Base-by-base conservation (phyloP, 1,284 basidiomycete genomes). In the Melampsora occidentalis region DNA sequence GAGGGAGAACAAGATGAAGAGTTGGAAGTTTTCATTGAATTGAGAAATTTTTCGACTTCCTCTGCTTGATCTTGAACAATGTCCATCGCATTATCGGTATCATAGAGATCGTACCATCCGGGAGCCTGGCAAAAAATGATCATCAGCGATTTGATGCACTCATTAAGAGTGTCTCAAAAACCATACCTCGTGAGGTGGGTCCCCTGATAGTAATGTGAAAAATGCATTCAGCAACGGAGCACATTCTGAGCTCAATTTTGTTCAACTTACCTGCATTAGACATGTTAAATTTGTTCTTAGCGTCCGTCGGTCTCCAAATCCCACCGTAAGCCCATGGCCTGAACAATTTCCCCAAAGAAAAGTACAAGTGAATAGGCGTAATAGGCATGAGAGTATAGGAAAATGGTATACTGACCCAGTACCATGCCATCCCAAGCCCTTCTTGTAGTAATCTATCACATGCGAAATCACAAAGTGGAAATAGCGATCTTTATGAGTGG, bases 31-130 rank as follows among this genome's bases (percentile, higher is more conserved):
- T 59, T 59, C 7, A 22, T 14, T 10, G 53, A 59, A 62, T 59
- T 16, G 25, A 76, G 61, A 42, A 63, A 69, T 22, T 76, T 14
- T 46, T n/a, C 35, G 25, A 69, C 67, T 46, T 76, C 62, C 1
- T 49, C 31, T 18, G 73, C 73, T 49, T 80, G 79, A 46, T 61
- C 14, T 42, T 25, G 49, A 35, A 79, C 59, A 22, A 79, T 78
- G 61, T 77, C 51, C 35, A 79, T 22, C 12, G 79, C 76, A 10
- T 77, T 14, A 53, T 80, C 79, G 2, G 28, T 77, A 57, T 80
- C 79, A 42, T 80, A 79, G n/a, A 80, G 49, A 31, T 78, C 77
- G 46, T 80, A 80, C 79, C 80, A 79, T 31, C 80, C 79, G 1
- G 78, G 79, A 14, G 80, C 79, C 77, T 75, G 33, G 28, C 25